Percentiles rank a stretch among this genome's conserved stretches.
These are phyloP conservation scores for Moesziomyces sp. DNA, from an alignment of 1,284 basidiomycete genomes.

Conservation along the genomic window DNA sequence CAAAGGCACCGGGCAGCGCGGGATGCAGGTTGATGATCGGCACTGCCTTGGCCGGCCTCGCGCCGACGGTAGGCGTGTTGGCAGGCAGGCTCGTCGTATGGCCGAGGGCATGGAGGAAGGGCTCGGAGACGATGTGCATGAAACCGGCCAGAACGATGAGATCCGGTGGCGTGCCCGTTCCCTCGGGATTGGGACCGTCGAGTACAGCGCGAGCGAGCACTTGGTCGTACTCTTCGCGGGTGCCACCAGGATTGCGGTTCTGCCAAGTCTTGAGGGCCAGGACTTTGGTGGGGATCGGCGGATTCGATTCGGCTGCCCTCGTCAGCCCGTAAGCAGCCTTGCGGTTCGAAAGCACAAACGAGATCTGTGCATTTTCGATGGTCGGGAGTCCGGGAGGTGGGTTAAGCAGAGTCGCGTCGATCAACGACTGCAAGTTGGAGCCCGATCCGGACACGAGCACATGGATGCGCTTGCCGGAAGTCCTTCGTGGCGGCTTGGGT, in stretches of 20 bases:
- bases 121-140: conserved; percentile 86
- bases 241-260: conserved; percentile 75
- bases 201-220: conserved; percentile 82
- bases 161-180: conserved; percentile 73
- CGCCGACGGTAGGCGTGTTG: conserved; percentile 35
- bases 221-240: conserved; percentile 85
- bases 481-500: conserved; percentile 37
- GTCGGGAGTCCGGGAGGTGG: conserved; percentile 65
- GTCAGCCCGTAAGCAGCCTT: conserved; percentile 90
- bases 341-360: conserved; percentile 88
- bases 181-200: conserved; percentile 36
- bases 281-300: conserved; percentile 80
- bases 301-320: conserved; percentile 79
- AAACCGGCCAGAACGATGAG: conserved; percentile 93
- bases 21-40: conserved; percentile 97
- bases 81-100: conserved; percentile 49
- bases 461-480: conserved; percentile 60
- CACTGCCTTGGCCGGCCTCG: conserved; percentile 70
- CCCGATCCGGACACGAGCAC: conserved; percentile 70
- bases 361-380: conserved; percentile 74
- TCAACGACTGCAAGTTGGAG: conserved; percentile 93
- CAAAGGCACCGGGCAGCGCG: conserved; percentile 91
- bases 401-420: conserved; percentile 82
- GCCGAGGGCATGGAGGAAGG: conserved; percentile 69
- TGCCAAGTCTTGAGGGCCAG: conserved; percentile 88